Evolutionary conservation across 1,284 basidiomycete genomes (phyloP).

Genomic region (Pascua sp.): DNA sequence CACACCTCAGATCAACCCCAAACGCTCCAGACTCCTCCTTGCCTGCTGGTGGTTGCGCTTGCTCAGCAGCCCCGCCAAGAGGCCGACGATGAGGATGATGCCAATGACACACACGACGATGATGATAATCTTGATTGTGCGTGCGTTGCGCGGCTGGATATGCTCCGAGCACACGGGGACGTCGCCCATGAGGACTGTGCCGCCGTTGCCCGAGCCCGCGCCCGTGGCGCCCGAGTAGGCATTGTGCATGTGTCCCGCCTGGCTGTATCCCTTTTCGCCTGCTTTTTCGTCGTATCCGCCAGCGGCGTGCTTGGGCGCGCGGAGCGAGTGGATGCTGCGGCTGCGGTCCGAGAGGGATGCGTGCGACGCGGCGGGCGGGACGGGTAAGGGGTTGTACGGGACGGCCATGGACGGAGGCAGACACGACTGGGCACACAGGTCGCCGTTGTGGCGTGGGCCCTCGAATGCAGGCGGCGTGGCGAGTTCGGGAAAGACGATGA

Average conservation of each 20-base stretch:
- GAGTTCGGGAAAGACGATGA: conserved; percentile 27
- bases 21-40: no score
- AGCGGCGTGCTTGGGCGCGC: not conserved
- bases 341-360: not conserved
- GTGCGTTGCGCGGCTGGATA: not conserved
- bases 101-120: conserved; percentile 14
- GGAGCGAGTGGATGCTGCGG: conserved; percentile 5
- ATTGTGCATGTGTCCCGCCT: no score
- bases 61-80: conserved; percentile 27
- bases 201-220: not conserved
- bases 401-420: conserved; percentile 14
- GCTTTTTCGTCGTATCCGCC: no score
- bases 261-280: no score
- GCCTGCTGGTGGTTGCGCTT: conserved; percentile 1
- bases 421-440: conserved; percentile 17
- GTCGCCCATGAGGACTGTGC: conserved; percentile 9
- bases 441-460: conserved; percentile 12
- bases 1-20: no score
- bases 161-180: conserved; percentile 13
- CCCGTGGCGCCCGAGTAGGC: no score
- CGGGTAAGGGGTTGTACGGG: conserved; percentile 12
- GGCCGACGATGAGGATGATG: conserved; percentile 24
- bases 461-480: conserved; percentile 10
- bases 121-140: conserved; percentile 8
- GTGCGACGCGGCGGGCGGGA: conserved; percentile 6